phyloP scores from a whole-genome alignment of 352 stramenopile genomes.

The Globisporangium viniferum region DNA sequence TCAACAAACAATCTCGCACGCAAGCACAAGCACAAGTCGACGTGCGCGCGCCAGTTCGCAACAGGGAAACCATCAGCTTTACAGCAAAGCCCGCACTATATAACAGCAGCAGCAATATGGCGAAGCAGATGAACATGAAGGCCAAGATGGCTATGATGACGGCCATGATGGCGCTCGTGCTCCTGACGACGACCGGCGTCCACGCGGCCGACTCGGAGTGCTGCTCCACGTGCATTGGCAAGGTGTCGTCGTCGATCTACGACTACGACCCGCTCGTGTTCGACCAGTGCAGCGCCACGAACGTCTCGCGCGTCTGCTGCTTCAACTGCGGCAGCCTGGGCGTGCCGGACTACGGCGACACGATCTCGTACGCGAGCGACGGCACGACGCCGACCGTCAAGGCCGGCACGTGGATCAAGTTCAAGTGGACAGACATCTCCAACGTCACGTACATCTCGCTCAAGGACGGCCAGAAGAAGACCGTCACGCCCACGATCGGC shows the following conservation, averaged over 20 bases:
- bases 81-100: neutral
- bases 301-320: conserved; percentile 45
- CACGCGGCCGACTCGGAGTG: conserved; percentile 20
- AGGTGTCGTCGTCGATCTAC: conserved; percentile 42
- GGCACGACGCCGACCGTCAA: conserved; percentile 51
- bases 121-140: neutral
- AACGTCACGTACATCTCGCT: conserved; percentile 75
- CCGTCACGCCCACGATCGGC: conserved; percentile 25
- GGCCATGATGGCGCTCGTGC: neutral
- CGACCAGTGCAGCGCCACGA: conserved; percentile 36
- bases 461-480: conserved; percentile 70
- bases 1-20: neutral
- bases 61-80: neutral
- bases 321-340: conserved; percentile 58
- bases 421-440: conserved; percentile 42
- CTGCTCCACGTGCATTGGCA: conserved; percentile 69
- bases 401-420: conserved; percentile 52
- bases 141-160: neutral
- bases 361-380: conserved; percentile 27
- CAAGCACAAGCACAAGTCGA: neutral
- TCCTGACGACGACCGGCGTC: neutral
- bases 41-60: neutral
- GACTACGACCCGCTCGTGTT: conserved; percentile 70
- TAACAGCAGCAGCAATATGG: neutral
- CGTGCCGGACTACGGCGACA: conserved; percentile 18